Percentiles rank a stretch among this genome's conserved stretches.
Evolutionary conservation across 441 rosid species (phyloP).

Genomic region (Metrosideros polymorpha): DNA sequence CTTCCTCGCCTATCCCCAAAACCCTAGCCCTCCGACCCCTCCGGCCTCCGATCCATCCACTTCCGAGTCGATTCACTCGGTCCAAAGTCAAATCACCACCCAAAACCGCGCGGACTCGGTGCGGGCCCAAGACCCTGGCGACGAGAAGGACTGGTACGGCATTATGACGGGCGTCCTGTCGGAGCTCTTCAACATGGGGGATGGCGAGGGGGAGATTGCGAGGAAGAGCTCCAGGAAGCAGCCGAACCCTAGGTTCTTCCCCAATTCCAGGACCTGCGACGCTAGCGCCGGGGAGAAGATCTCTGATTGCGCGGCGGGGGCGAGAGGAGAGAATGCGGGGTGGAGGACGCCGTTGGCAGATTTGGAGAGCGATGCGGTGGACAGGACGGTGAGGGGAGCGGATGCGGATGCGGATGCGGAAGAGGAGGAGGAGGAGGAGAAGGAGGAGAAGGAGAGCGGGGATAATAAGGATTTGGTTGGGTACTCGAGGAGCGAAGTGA

Average conservation of each 20-base stretch:
- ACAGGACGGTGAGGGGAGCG: constrained; percentile 3
- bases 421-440: constrained; percentile 33
- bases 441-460: constrained; percentile 23
- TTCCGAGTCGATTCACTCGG: constrained; percentile 26
- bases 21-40: constrained; percentile 12
- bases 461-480: constrained; percentile 40
- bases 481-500: constrained; percentile 86
- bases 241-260: constrained; percentile 60
- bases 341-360: constrained; percentile 1
- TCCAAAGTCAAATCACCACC: background rate
- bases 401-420: constrained; percentile 14
- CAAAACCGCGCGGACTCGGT: background rate
- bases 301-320: constrained; percentile 7
- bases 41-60: constrained; percentile 14
- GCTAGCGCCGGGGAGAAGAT: background rate
- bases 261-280: constrained; percentile 2
- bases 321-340: constrained; percentile 18
- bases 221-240: constrained; percentile 65
- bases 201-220: constrained; percentile 11
- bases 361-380: constrained; percentile 1
- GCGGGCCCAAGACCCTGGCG: constrained; percentile 15
- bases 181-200: constrained; percentile 68
- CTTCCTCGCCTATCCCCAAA: constrained; percentile 25
- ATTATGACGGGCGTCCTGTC: constrained; percentile 61
- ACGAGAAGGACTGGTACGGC: constrained; percentile 41